Evolutionary conservation across 768 basidiomycete genomes (phyloP), one percentile per base, ranked within the genome.

Genomic region (Favolaschia claudopus): DNA sequence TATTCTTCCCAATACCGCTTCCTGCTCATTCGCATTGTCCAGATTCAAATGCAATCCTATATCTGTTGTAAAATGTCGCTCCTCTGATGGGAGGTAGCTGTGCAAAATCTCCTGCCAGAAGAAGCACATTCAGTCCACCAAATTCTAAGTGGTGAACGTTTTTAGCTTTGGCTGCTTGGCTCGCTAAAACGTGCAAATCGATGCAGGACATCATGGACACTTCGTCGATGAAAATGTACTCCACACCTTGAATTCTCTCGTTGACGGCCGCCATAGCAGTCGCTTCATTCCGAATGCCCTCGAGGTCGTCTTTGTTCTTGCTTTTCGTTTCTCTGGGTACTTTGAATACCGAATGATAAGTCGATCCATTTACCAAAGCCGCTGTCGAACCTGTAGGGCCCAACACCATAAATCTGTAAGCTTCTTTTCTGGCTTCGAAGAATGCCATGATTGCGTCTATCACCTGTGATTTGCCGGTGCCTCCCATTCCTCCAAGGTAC

Each of bases 101-200:
- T 2, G 75, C 78, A 70, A 80, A 78, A 54, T 80, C 77, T 8
- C 78, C 79, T 7, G 77, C 74, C 53, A 79, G 66, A n/a, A n/a
- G n/a, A n/a, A 80, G 76, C 31, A 80, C 64, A 48, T 72, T 77
- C 2, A 73, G 51, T 0, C 77, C 76, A 20, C 76, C 76, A 70
- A 77, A 80, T 6, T 73, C 63, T 10, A 47, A 31, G 32, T 66
- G 67, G 14, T 31, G 3, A 1, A 55, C 42, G n/a, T 62, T 58
- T 10, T 51, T 66, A 2, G 68, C 65, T 27, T 55, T 48, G 22
- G 64, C 52, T 5, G 77, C 55, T n/a, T 55, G 46, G 5, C 60
- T 57, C 58, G 66, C 69, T 1, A 77, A 75, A 0, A 43, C 36
- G 38, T 70, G 70, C 4, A 78, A 37, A 31, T 70, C 67, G 15